These are phyloP conservation scores for Fennellomyces sp. DNA, from an alignment of 371 early-diverging fungal genomes.

Conservation along the genomic window DNA sequence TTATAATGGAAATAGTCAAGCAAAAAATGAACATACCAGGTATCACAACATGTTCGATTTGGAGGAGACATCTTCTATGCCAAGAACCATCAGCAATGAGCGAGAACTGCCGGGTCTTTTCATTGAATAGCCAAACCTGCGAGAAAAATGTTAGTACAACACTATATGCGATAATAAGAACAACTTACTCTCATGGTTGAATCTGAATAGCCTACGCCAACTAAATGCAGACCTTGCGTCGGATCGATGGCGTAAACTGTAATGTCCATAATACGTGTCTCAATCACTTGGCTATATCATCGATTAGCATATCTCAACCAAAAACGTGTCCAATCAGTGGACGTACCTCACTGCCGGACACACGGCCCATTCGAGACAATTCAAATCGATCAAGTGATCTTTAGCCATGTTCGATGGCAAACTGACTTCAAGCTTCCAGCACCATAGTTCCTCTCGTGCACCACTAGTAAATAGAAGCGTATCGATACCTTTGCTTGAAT, in stretches of 20 bases:
- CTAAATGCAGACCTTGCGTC: conserved; percentile 47
- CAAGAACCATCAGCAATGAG: conserved; percentile 56
- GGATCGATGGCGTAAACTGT: conserved; percentile 40
- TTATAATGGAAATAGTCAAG: too few species aligned
- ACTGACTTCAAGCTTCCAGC: conserved; percentile 54
- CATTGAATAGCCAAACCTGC: conserved; percentile 59
- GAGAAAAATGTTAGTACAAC: not conserved
- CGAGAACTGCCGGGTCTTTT: conserved; percentile 48
- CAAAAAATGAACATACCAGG: too few species aligned
- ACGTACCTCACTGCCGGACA: conserved; percentile 50
- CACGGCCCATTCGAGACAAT: conserved; percentile 56
- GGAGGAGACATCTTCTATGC: conserved; percentile 62
- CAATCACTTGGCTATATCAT: conserved; percentile 40
- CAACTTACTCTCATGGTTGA: conserved; percentile 51
- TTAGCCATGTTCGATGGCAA: not conserved
- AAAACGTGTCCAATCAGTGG: not conserved
- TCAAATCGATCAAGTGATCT: conserved; percentile 15
- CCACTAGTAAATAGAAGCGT: conserved; percentile 57
- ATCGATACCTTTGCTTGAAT: conserved; percentile 31
- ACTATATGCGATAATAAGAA: not conserved
- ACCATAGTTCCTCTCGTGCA: conserved; percentile 53
- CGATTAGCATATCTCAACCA: not conserved
- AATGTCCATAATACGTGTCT: conserved; percentile 65
- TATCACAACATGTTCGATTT: conserved; percentile 45
- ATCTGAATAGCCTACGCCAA: conserved; percentile 65